Base-by-base conservation (phyloP, 305 asterid species). In the Fraxinus velutina region DNA sequence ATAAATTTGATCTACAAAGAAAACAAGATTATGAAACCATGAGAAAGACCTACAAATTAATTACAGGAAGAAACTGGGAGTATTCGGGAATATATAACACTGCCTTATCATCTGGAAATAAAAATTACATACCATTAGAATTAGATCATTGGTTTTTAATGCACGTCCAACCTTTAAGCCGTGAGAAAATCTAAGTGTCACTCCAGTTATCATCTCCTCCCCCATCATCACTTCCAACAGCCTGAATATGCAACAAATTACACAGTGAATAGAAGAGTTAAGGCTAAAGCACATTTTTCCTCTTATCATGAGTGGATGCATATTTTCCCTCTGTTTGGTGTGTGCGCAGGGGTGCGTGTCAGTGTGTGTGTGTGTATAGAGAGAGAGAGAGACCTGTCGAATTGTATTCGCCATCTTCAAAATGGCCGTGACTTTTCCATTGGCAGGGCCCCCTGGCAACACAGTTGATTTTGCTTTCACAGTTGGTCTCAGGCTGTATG, bases 371-470 rank as follows among this genome's bases (percentile, higher is more conserved):
- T 32, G 34, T 32, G 34, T 32, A 0, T 33, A 19, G 82, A 73
- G 85, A 79, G 85, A 71, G 84, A 47, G 55, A 72, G 62, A 30
- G 32, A 92, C 99, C 98, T 95, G 95, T 77, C 99, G 97, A 79
- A 95, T 92, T 15, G 97, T 93, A 60, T 88, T 91, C 27, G 99
- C 99, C 90, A 89, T 95, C 89, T 89, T 88, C 82, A 95, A 85
- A 86, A 95, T 91, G 34, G 94, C 97, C 81, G 87, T 90, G 82
- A 93, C 98, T 89, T 90, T 91, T 81, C 86, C 85, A 83, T 82
- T 89, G 77, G 93, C 78, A 15, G 93, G 84, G 52, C 78, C 88
- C 22, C 80, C 92, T 73, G 87, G 60, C 77, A 89, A 84, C 57
- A 76, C 85, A 39, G 85, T 80, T 80, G 91, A 78, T 87, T 89